Evolutionary conservation across 306 rosid genomes (phyloP).

Genomic region (Trifolium subterraneum): DNA sequence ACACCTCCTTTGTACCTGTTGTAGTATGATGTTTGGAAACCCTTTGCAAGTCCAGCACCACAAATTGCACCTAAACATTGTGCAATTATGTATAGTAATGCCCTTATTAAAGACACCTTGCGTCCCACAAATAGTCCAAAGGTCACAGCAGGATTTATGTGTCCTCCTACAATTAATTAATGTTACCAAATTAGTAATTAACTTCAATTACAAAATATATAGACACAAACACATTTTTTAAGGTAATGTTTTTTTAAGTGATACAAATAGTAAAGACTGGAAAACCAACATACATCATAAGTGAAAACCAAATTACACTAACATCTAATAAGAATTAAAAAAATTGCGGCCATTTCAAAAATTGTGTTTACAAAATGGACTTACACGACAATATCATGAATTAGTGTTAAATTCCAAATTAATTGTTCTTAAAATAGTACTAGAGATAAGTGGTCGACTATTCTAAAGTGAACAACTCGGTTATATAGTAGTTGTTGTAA

Average conservation of each 20-base stretch:
- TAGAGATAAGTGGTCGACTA: neutral
- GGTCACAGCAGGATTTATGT: constrained; percentile 92
- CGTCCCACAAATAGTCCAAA: constrained; percentile 78
- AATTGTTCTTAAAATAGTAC: neutral
- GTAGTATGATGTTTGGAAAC: constrained; percentile 68
- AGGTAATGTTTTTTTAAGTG: too few relatives aligned
- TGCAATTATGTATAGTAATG: constrained; percentile 73
- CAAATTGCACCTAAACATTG: constrained; percentile 80
- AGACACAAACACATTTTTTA: neutral
- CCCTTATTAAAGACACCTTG: constrained; percentile 77
- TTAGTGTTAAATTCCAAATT: too few relatives aligned
- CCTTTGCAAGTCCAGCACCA: constrained; percentile 83
- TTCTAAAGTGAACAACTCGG: neutral
- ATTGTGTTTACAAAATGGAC: too few relatives aligned
- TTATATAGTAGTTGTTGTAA: too few relatives aligned
- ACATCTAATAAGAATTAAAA: neutral
- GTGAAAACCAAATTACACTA: neutral
- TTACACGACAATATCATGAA: too few relatives aligned
- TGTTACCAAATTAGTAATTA: neutral
- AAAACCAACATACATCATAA: neutral
- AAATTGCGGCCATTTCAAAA: too few relatives aligned
- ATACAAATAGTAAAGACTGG: too few relatives aligned
- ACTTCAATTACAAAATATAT: neutral
- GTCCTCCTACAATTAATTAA: constrained; percentile 61
- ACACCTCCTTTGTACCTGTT: constrained; percentile 66